Evolutionary conservation across 2,329 filamentous ascomycete genomes (phyloP), one percentile per base, ranked within the genome.

Genomic region (Penicillium sp.): DNA sequence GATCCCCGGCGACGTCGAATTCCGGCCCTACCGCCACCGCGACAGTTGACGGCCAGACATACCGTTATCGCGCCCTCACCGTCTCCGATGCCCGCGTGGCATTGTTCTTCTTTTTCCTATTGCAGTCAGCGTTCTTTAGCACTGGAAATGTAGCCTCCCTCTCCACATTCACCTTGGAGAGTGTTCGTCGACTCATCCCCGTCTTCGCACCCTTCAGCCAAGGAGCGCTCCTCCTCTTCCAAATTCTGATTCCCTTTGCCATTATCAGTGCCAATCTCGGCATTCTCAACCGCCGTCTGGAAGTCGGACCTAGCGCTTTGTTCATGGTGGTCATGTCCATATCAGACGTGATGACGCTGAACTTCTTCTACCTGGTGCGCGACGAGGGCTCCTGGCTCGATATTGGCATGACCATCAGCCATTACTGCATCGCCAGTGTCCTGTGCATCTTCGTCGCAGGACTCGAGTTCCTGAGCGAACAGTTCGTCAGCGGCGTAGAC

Each of bases 361-460:
- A 94, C 67, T 99, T 99, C 79, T 99, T 99, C 77, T 99, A 90
- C 86, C 90, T 96, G 66, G 94, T 99, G 44, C 89, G 89, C 67
- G 94, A 99, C 65, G 94, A 99, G 71, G 94, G 94, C 0, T 94
- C 89, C 22, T 99, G 94, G 94, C 77, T 99, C 56, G 94, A 99
- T 71, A 99, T 99, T 70, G 94, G 94, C 29, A 96, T 91, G 26
- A 97, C 91, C 3, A 99, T 99, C 63, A 96, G 86, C 68, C 92
- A 97, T 72, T 99, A 97, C 74, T 86, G 87, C 58, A 97, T 99
- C 76, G 93, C 92, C 18, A 97, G 91, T 73, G 73, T 90, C 64
- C 70, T 97, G 43, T 94, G 92, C 64, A 87, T 96, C 8, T 99
- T 99, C 76, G 92, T 99, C 42, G 90, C 92, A 0, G 86, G 83